A percentile compares a stretch with the other conserved stretches of the same genome.
Conservation (phyloP, 2,329 filamentous ascomycete species). For the Chaetomium strumarium region DNA sequence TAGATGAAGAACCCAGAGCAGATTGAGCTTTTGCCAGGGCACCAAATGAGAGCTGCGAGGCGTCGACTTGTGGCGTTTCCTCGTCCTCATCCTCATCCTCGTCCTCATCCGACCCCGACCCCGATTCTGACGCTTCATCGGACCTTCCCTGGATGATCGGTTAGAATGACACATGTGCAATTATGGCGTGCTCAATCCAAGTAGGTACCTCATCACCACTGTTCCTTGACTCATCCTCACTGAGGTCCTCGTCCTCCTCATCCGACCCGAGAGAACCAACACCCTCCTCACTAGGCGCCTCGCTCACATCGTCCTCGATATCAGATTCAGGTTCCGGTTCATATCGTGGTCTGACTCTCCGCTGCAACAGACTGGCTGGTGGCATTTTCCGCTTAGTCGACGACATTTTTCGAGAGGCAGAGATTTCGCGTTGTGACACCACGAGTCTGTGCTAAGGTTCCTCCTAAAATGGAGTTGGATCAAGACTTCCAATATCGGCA, state of each 20-base stretch:
- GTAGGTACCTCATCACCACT: constrained; percentile 14
- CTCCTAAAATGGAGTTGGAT: too few relatives aligned
- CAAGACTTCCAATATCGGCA: background rate
- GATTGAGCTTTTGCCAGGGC: constrained; percentile 84
- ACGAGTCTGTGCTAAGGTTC: too few relatives aligned
- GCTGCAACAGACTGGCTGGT: constrained; percentile 16
- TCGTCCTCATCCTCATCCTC: constrained; percentile 24
- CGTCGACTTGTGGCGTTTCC: constrained; percentile 34
- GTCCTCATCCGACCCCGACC: constrained; percentile 8
- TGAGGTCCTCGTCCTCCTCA: constrained; percentile 11
- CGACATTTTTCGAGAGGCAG: constrained; percentile 14
- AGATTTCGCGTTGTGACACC: background rate
- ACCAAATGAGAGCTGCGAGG: constrained; percentile 72
- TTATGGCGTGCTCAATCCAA: background rate
- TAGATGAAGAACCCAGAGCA: constrained; percentile 42
- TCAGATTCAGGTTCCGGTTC: constrained; percentile 26
- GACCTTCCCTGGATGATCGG: constrained; percentile 1
- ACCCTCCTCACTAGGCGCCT: constrained; percentile 26
- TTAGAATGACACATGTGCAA: background rate
- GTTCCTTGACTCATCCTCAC: constrained; percentile 14
- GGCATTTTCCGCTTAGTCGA: constrained; percentile 22
- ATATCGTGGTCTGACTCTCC: constrained; percentile 22
- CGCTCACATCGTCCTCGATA: constrained; percentile 15
- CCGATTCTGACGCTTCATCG: background rate
- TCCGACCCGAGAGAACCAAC: constrained; percentile 13